These are phyloP conservation scores for Kurtzmaniella quercitrusa DNA, from an alignment of 1,139 yeast species.

Conservation along the genomic window DNA sequence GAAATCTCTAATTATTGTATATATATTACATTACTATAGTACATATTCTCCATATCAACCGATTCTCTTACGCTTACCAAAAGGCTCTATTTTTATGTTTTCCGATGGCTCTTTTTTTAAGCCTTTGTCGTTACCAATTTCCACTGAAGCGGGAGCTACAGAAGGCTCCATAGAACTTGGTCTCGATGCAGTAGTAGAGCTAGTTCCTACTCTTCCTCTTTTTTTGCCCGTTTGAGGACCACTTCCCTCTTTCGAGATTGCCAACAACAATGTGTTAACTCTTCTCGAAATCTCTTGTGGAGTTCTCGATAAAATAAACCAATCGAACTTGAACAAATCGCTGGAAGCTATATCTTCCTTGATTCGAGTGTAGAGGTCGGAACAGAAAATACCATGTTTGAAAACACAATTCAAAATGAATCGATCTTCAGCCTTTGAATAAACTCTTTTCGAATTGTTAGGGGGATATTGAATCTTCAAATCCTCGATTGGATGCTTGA, in stretches of 20 bases:
- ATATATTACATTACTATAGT: not conserved
- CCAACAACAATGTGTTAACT: conserved; percentile 70
- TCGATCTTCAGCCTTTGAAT: conserved; percentile 83
- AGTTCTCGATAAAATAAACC: conserved; percentile 83
- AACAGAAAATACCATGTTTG: conserved; percentile 71
- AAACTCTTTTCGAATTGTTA: conserved; percentile 83
- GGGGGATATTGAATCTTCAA: conserved; percentile 81
- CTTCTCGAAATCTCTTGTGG: conserved; percentile 82
- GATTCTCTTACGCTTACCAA: conserved; percentile 1
- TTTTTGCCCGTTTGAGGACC: conserved; percentile 45
- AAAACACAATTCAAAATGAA: conserved; percentile 70
- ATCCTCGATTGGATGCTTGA: conserved; percentile 71
- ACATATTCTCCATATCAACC: not conserved
- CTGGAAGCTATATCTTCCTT: conserved; percentile 71
- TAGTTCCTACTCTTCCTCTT: conserved; percentile 16
- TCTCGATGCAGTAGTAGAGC: conserved; percentile 27
- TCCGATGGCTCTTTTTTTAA: conserved; percentile 8
- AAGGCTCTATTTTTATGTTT: conserved; percentile 1
- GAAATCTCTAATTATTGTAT: not conserved
- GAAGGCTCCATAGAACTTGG: conserved; percentile 32
- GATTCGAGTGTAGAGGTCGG: conserved; percentile 67
- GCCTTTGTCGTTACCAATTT: not conserved
- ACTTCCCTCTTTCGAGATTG: conserved; percentile 74
- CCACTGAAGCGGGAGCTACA: conserved; percentile 7
- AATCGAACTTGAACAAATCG: conserved; percentile 80